phyloP scores from a whole-genome alignment of 805 yeast genomes.

The Lipomyces mesembrius region DNA sequence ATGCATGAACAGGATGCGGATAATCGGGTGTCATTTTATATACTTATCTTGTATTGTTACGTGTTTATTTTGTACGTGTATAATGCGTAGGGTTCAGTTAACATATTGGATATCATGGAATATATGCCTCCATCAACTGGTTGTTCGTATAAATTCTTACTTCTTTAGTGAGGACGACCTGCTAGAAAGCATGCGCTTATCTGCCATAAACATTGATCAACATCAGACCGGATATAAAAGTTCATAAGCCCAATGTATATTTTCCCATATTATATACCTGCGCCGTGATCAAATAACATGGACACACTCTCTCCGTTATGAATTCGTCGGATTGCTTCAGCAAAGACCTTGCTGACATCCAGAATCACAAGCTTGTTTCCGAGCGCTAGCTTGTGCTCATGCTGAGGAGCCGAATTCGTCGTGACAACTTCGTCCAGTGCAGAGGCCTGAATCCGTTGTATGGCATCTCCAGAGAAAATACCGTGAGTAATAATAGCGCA shows the following conservation, averaged over 20 bases:
- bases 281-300: slow-evolving; percentile 75
- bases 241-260: neutral
- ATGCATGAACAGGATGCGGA: slow-evolving; percentile 17
- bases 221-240: neutral
- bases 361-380: slow-evolving; percentile 75
- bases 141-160: neutral
- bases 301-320: slow-evolving; percentile 97
- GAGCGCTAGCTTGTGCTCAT: slow-evolving; percentile 54
- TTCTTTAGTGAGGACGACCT: neutral
- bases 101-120: neutral
- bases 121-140: neutral
- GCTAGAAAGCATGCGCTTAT: neutral
- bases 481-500: slow-evolving; percentile 93
- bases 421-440: slow-evolving; percentile 83
- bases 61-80: slow-evolving; percentile 6
- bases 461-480: slow-evolving; percentile 88
- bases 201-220: neutral
- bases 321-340: slow-evolving; percentile 93
- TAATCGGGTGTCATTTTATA: neutral
- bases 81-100: neutral
- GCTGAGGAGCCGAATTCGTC: slow-evolving; percentile 91
- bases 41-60: neutral
- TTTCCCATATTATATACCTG: slow-evolving; percentile 16
- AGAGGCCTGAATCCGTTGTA: slow-evolving; percentile 66
- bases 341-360: slow-evolving; percentile 86